phyloP scores from a whole-genome alignment of 2,329 filamentous ascomycete genomes.

The Pyricularia sp. region DNA sequence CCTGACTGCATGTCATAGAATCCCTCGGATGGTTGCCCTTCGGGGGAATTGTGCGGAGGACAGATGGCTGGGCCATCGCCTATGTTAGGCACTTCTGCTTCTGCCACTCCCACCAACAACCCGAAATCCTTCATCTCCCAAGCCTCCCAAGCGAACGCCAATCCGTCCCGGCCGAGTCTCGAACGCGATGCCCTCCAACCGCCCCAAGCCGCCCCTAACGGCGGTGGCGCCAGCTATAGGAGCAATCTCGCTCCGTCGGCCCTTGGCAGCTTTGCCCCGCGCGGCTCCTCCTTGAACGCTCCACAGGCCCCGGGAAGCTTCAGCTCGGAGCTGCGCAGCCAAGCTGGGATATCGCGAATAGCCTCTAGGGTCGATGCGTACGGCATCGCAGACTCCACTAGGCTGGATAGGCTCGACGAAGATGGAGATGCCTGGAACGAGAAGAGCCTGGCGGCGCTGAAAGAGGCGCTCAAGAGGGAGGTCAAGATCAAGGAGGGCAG shows the following conservation, averaged over 20 bases:
- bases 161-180: constrained; percentile 29
- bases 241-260: constrained; percentile 34
- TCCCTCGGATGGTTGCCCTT: constrained; percentile 3
- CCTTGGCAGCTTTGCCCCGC: constrained; percentile 47
- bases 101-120: constrained; percentile 35
- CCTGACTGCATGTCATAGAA: constrained; percentile 2
- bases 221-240: constrained; percentile 21
- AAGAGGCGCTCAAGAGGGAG: constrained; percentile 83
- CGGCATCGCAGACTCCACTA: constrained; percentile 7
- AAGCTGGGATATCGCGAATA: constrained; percentile 51
- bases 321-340: constrained; percentile 71
- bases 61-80: constrained; percentile 23
- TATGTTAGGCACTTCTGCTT: constrained; percentile 41
- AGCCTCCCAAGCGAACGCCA: constrained; percentile 22
- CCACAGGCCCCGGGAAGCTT: constrained; percentile 71
- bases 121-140: constrained; percentile 33
- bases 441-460: constrained; percentile 60
- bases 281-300: constrained; percentile 57
- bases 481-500: constrained; percentile 96
- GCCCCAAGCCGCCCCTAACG: constrained; percentile 35
- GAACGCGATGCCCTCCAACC: constrained; percentile 38
- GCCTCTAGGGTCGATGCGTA: constrained; percentile 41
- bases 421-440: constrained; percentile 45
- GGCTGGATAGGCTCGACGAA: constrained; percentile 48
- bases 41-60: constrained; percentile 13